Evolutionary conservation across 1,139 yeast species (phyloP), one percentile per base, ranked within the genome.

Genomic region (Groenewaldozyma sp.): DNA sequence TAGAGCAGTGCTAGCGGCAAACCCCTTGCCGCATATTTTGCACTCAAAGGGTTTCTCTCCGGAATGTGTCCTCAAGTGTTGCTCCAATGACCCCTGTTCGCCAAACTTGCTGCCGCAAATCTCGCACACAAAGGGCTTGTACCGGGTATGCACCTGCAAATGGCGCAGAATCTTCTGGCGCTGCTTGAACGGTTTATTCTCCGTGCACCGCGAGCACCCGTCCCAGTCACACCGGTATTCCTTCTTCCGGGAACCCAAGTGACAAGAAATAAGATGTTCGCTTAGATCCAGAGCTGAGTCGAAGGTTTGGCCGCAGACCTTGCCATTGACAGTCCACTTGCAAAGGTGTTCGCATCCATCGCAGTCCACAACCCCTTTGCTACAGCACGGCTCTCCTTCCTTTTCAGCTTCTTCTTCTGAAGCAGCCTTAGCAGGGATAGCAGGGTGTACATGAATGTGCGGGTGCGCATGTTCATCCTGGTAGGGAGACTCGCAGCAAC

Each of bases 141-240:
- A 76, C 45, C 81, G 78, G 1, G 97, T 84, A 59, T 91, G 98
- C 2, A 82, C 79, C 56, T 82, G 93, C 35, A 91, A 64, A 60
- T 91, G 98, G 35, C 98, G 73, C 21, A 82, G 63, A 14, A 87
- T 66, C 59, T 91, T 91, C 53, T 91, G 98, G 31, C 93, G 69
- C 56, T 91, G 97, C 14, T 73, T 63, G 54, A 91, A 91, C 1
- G 71, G 70, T 16, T 18, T 18, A 21, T 11, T n/a, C 14, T 27
- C 31, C 14, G 16, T 6, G 11, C 47, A 63, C 35, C 96, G 73
- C 16, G 72, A 73, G 59, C 98, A 91, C 2, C 76, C 82, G 5
- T 69, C 61, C 98, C 98, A 91, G 38, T 62, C 54, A 57, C 98
- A 91, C 21, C 60, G 57, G 52, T 91, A 88, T 19, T 65, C 62